Conservation (phyloP, 106 monocot species). For the Gastrodia elata region DNA sequence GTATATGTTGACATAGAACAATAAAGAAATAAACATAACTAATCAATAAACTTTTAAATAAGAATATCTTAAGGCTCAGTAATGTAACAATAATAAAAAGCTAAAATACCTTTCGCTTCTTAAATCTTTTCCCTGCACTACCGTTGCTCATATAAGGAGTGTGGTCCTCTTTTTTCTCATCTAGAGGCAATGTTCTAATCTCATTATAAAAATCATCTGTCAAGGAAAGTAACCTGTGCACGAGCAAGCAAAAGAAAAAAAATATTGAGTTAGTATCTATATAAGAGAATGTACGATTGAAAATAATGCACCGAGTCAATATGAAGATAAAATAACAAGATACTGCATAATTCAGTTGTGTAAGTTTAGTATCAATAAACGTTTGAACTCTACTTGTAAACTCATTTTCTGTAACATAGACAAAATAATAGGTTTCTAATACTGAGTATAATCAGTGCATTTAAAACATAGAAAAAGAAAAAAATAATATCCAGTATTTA, state of each 20-base stretch:
- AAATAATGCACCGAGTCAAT: background rate
- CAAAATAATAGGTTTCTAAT: background rate
- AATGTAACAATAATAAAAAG: background rate
- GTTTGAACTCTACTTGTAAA: background rate
- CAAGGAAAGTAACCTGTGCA: constrained; percentile 51
- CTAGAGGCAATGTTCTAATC: constrained; percentile 39
- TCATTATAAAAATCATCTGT: constrained; percentile 49
- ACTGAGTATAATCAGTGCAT: background rate
- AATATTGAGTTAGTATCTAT: background rate
- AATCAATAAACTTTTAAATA: background rate
- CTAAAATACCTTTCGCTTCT: constrained; percentile 19
- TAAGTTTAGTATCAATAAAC: background rate
- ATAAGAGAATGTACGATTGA: background rate
- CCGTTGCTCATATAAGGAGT: constrained; percentile 4
- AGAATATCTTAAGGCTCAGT: background rate
- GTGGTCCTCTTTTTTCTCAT: constrained; percentile 21
- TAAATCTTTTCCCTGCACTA: constrained; percentile 30
- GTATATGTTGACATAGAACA: background rate
- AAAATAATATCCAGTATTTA: background rate
- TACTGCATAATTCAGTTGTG: background rate
- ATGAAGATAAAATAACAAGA: background rate
- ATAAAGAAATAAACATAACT: background rate
- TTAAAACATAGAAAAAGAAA: background rate
- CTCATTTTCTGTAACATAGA: background rate
- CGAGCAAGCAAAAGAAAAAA: background rate